These are phyloP conservation scores for Candida chilensis DNA, from an alignment of 805 yeast genomes.

Conservation along the genomic window DNA sequence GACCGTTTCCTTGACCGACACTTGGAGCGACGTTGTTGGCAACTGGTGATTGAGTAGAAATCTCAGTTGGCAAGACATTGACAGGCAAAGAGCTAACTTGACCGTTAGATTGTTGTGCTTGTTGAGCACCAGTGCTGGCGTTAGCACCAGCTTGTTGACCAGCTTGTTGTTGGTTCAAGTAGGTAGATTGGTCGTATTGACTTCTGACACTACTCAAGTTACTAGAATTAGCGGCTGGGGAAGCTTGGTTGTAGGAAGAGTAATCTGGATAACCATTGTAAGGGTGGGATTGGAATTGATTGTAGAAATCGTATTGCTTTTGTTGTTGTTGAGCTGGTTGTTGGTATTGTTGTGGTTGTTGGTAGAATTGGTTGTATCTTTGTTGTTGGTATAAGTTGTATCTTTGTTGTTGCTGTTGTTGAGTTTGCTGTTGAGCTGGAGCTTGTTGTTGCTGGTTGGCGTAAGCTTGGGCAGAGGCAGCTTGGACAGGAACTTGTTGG, in stretches of 20 bases:
- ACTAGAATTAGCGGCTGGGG: conserved; percentile 4
- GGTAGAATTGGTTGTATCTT: conserved; percentile 5
- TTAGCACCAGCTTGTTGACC: neutral
- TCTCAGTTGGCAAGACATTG: conserved; percentile 1
- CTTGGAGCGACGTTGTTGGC: conserved; percentile 7
- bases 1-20: conserved; percentile 10
- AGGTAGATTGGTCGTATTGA: conserved; percentile 4
- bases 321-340: conserved; percentile 6
- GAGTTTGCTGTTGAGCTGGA: conserved; percentile 7
- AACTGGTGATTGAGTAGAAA: conserved; percentile 13
- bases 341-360: conserved; percentile 4
- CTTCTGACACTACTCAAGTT: no score
- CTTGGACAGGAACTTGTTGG: conserved; percentile 6
- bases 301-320: conserved; percentile 17
- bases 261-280: conserved; percentile 2
- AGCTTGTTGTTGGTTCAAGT: neutral
- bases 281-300: conserved; percentile 14
- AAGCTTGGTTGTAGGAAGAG: neutral
- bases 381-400: conserved; percentile 4
- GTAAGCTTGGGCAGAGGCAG: conserved; percentile 6
- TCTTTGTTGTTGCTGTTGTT: conserved; percentile 4
- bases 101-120: neutral
- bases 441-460: conserved; percentile 5
- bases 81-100: neutral
- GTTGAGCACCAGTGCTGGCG: neutral